Evolutionary conservation across 1,139 yeast species (phyloP).

Genomic region (Blastobotrys niveus): DNA sequence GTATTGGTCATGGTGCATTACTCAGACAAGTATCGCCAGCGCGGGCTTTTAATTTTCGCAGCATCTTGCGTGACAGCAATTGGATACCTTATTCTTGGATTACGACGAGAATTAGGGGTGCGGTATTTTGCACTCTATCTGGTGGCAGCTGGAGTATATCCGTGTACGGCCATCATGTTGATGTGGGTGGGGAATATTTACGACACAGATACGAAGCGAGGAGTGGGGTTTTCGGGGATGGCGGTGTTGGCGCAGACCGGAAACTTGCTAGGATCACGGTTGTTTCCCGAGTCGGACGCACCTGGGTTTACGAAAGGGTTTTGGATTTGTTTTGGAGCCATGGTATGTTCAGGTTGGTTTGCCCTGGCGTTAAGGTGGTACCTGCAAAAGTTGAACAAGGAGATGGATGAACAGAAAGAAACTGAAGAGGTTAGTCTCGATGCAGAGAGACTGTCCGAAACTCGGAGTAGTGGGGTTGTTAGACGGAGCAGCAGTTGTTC

Average conservation of each 20-base stretch:
- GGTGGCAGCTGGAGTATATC: constrained; percentile 32
- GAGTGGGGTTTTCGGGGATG: constrained; percentile 28
- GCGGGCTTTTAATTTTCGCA: constrained; percentile 25
- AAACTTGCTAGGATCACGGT: constrained; percentile 31
- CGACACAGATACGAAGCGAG: constrained; percentile 30
- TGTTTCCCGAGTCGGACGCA: constrained; percentile 30
- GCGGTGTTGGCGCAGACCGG: constrained; percentile 33
- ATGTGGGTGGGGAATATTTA: constrained; percentile 34
- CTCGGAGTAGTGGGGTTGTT: no score
- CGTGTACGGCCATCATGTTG: constrained; percentile 28
- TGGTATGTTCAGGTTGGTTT: constrained; percentile 19
- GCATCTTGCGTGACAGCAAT: constrained; percentile 21
- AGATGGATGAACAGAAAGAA: constrained; percentile 25
- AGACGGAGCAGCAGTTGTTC: no score
- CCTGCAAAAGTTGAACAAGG: constrained; percentile 21
- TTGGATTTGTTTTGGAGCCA: constrained; percentile 27
- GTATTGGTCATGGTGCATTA: constrained; percentile 21
- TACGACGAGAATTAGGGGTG: constrained; percentile 23
- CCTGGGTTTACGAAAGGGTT: constrained; percentile 31
- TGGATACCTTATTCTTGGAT: constrained; percentile 31
- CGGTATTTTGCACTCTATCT: constrained; percentile 31
- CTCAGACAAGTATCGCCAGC: constrained; percentile 24
- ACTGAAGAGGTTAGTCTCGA: constrained; percentile 15
- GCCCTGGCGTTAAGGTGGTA: constrained; percentile 21
- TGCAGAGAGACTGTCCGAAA: no score